These are phyloP conservation scores for Pleurotus djamor DNA, from an alignment of 768 basidiomycete genomes.

Conservation along the genomic window DNA sequence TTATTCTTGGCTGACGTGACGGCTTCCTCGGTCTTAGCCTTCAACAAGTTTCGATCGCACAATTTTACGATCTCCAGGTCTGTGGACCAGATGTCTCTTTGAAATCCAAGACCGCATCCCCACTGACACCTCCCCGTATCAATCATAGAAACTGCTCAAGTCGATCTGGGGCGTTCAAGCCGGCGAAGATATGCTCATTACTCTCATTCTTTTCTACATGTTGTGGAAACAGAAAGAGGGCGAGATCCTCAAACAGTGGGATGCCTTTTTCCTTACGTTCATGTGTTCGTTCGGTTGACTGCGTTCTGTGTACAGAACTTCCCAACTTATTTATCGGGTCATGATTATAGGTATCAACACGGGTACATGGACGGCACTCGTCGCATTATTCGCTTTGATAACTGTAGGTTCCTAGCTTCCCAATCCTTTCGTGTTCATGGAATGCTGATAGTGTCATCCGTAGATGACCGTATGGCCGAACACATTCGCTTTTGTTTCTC, in stretches of 20 bases:
- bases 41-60: neutral
- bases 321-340: conserved; percentile 15
- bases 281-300: conserved; percentile 1
- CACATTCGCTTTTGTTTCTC: conserved; percentile 1
- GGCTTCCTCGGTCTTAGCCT: neutral
- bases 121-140: neutral
- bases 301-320: conserved; percentile 2
- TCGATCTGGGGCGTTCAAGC: conserved; percentile 5
- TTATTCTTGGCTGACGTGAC: neutral
- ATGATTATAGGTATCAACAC: conserved; percentile 23
- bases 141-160: neutral
- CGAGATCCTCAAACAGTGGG: conserved; percentile 5
- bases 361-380: conserved; percentile 5
- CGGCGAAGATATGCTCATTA: conserved; percentile 2
- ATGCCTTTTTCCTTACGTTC: neutral
- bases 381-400: conserved; percentile 2
- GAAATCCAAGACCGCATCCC: neutral
- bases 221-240: conserved; percentile 3
- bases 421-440: neutral
- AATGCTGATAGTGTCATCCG: neutral
- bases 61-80: conserved; percentile 5
- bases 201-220: conserved; percentile 4
- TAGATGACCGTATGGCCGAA: conserved; percentile 4
- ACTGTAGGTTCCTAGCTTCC: neutral
- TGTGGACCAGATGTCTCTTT: neutral